Percentiles rank a stretch among this genome's conserved stretches.
Evolutionary conservation across 129 eudicot genomes (phyloP).

Genomic region (Pittosporum tobira): DNA sequence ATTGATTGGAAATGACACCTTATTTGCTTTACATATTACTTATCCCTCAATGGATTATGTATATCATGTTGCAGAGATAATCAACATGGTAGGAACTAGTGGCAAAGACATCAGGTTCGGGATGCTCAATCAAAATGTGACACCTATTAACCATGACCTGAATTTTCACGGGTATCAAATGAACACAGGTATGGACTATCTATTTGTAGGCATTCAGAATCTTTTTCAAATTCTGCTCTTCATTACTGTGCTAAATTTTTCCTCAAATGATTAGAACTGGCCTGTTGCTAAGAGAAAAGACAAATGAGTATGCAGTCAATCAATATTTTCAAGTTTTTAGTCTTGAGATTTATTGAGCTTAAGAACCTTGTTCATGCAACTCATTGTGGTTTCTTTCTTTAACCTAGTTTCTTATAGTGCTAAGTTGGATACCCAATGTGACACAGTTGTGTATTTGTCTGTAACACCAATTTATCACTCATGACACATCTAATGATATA

Average conservation of each 20-base stretch:
- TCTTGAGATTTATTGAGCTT: neutral
- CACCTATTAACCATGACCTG: conserved; percentile 19
- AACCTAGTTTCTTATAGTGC: no score
- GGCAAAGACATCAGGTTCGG: conserved; percentile 9
- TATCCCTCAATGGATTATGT: neutral
- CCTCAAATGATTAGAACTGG: neutral
- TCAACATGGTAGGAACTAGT: conserved; percentile 9
- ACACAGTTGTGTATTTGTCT: neutral
- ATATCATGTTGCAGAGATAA: conserved; percentile 29
- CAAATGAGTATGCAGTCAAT: neutral
- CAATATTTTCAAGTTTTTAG: neutral
- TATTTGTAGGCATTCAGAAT: neutral
- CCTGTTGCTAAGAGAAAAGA: neutral
- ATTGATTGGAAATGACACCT: neutral
- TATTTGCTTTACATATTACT: neutral
- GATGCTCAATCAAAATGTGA: conserved; percentile 13
- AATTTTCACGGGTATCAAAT: conserved; percentile 19
- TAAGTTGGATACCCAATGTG: no score
- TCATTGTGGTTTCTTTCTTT: no score
- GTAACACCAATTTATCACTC: neutral
- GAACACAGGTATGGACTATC: conserved; percentile 30
- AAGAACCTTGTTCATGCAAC: neutral
- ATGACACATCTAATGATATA: neutral
- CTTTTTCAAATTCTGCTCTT: neutral
- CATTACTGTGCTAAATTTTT: neutral